These are phyloP conservation scores for Scedosporium minutisporum DNA, from an alignment of 2,329 filamentous ascomycete species.

Conservation along the genomic window DNA sequence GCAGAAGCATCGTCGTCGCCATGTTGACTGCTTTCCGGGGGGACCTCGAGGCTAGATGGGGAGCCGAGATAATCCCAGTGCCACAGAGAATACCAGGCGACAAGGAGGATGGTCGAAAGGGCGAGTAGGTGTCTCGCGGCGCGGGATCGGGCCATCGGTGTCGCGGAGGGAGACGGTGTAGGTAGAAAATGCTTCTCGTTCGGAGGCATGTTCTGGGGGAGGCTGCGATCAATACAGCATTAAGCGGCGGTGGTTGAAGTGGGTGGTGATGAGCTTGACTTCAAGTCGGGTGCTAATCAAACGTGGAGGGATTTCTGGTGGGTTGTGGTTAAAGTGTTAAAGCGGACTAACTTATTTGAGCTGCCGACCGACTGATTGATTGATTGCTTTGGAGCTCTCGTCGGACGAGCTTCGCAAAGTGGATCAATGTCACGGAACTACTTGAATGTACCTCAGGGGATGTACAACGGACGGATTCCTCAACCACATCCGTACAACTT, in stretches of 20 bases:
- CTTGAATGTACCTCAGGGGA: too few species aligned
- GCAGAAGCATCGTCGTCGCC: not conserved
- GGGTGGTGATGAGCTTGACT: too few species aligned
- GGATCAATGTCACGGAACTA: too few species aligned
- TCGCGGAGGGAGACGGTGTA: not conserved
- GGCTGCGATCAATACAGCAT: not conserved
- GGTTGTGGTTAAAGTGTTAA: too few species aligned
- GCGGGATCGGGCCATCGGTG: not conserved
- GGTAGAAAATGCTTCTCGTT: not conserved
- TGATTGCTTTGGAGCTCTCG: too few species aligned
- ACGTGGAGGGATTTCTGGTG: too few species aligned
- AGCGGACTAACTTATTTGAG: too few species aligned
- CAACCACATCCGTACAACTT: too few species aligned
- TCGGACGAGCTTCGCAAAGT: too few species aligned
- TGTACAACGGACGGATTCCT: too few species aligned
- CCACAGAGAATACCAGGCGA: slow-evolving; percentile 12
- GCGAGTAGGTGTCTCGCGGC: slow-evolving; percentile 9
- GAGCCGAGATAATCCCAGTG: not conserved
- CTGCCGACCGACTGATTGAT: too few species aligned
- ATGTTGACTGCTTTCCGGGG: slow-evolving; percentile 9
- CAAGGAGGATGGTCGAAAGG: slow-evolving; percentile 15
- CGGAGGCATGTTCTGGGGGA: not conserved
- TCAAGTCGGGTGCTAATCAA: too few species aligned
- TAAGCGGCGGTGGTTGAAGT: not conserved
- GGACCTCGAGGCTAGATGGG: not conserved